phyloP scores from a whole-genome alignment of 805 yeast genomes.

The Suhomyces kilbournensis region DNA sequence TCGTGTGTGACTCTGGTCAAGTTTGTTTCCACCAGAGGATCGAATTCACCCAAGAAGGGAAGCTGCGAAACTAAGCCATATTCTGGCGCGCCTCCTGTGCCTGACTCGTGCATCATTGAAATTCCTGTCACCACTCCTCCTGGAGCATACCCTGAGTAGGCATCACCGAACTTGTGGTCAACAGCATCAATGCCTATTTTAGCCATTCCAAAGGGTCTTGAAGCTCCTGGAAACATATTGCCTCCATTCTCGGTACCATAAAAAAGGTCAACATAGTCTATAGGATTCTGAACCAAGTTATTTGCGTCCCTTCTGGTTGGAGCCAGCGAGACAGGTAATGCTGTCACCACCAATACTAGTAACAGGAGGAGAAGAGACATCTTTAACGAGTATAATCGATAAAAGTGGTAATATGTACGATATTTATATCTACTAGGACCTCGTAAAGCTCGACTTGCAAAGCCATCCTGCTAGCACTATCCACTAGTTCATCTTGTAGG shows the following conservation, averaged over 20 bases:
- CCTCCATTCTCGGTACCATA: constrained; percentile 34
- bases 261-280: constrained; percentile 27
- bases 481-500: neutral
- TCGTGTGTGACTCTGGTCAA: constrained; percentile 16
- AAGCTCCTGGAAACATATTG: constrained; percentile 34
- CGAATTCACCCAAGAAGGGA: constrained; percentile 19
- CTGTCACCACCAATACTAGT: neutral
- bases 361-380: neutral
- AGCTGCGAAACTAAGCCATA: constrained; percentile 33
- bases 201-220: constrained; percentile 37
- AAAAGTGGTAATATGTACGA: neutral
- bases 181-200: constrained; percentile 33
- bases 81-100: constrained; percentile 40
- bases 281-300: constrained; percentile 1
- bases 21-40: constrained; percentile 10
- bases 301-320: neutral
- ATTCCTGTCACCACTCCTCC: constrained; percentile 30
- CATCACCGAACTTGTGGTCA: constrained; percentile 20
- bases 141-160: constrained; percentile 32
- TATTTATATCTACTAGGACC: neutral
- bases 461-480: neutral
- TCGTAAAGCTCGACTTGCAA: neutral
- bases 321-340: neutral
- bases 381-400: neutral
- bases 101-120: constrained; percentile 38